Conservation (phyloP, 1,284 basidiomycete species). For the Pseudozyma tsukubaensis region DNA sequence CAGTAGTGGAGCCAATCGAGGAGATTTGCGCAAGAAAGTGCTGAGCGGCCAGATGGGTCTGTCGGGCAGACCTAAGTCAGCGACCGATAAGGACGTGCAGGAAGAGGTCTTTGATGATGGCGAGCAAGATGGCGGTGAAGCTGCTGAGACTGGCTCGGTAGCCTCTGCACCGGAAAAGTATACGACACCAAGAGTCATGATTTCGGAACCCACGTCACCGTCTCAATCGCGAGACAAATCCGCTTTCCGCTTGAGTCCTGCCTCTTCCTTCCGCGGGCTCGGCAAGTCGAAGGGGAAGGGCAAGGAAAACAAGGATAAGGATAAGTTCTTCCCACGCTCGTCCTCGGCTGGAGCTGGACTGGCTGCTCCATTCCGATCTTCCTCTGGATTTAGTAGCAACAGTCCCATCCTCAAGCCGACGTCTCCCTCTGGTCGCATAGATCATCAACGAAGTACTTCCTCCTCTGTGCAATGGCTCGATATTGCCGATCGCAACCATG, state of each 20-base stretch:
- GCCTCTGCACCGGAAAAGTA: conserved; percentile 12
- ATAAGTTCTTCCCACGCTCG: conserved; percentile 48
- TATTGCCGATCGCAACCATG: conserved; percentile 36
- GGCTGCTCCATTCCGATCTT: conserved; percentile 14
- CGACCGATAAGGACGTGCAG: conserved; percentile 1
- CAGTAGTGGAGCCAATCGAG: conserved; percentile 17
- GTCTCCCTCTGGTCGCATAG: conserved; percentile 8
- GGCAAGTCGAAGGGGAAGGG: conserved; percentile 3
- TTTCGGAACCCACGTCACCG: conserved; percentile 37
- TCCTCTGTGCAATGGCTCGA: conserved; percentile 55
- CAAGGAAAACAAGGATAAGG: conserved; percentile 20
- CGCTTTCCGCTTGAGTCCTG: conserved; percentile 20
- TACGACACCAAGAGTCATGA: conserved; percentile 37
- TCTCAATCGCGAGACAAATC: conserved; percentile 7
- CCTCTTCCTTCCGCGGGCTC: conserved; percentile 19
- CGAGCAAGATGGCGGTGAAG: conserved; percentile 15
- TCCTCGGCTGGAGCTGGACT: conserved; percentile 47
- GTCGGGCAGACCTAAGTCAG: conserved; percentile 23
- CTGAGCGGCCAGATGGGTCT: conserved; percentile 41
- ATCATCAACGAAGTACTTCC: conserved; percentile 11
- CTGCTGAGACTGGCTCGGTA: not conserved
- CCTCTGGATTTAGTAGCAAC: conserved; percentile 9
- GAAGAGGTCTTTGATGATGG: not conserved
- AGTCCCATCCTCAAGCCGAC: conserved; percentile 34
- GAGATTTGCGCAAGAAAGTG: conserved; percentile 46